Conservation (phyloP, 139 green algal genomes). For the Asterochloris erici region DNA sequence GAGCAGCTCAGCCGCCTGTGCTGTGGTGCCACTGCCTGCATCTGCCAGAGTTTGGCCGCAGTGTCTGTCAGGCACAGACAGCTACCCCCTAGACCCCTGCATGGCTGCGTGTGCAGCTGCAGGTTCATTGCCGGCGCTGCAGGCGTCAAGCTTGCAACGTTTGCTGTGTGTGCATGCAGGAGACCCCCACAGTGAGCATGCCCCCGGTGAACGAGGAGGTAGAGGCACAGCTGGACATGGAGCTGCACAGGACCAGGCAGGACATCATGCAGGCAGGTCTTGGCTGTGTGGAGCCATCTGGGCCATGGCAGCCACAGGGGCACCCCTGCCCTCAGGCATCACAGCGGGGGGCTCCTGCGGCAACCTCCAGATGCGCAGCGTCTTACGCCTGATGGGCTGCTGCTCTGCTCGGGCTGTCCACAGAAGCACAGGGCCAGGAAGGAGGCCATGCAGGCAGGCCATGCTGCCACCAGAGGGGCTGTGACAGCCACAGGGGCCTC, state of each 20-base stretch:
- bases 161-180: not conserved
- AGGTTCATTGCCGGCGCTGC: no score
- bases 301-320: not conserved
- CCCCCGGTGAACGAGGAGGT: not conserved
- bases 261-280: constrained; percentile 1
- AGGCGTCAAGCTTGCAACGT: not conserved
- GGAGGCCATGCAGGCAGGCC: no score
- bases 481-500: no score
- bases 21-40: no score
- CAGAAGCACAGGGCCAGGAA: no score
- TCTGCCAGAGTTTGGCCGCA: no score
- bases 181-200: not conserved
- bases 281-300: not conserved
- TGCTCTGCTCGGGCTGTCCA: not conserved
- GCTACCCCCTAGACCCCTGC: no score
- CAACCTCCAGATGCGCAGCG: not conserved
- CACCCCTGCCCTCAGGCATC: not conserved
- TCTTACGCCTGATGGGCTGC: not conserved
- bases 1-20: not conserved
- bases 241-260: constrained; percentile 1
- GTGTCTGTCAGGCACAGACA: no score
- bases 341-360: not conserved
- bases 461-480: no score
- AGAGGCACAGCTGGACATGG: not conserved
- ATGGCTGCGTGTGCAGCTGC: no score